These are phyloP conservation scores for Cyberlindnera americana DNA, from an alignment of 805 yeast genomes.

Conservation along the genomic window DNA sequence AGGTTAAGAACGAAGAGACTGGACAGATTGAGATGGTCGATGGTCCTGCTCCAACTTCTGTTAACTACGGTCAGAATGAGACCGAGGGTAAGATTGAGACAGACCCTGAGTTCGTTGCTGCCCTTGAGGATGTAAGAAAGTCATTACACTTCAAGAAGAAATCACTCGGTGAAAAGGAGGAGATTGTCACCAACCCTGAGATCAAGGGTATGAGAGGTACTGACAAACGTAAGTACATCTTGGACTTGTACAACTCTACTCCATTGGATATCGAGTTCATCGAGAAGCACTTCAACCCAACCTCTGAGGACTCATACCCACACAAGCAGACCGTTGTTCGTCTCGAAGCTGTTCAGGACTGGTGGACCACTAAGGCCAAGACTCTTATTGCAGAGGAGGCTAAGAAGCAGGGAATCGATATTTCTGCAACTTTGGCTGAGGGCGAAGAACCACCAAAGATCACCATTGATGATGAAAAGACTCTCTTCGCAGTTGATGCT, in stretches of 20 bases:
- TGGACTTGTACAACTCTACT: constrained; percentile 79
- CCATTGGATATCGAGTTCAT: constrained; percentile 81
- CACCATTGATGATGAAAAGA: constrained; percentile 45
- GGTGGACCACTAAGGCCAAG: constrained; percentile 74
- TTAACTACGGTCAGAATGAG: constrained; percentile 67
- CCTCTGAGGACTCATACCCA: constrained; percentile 55
- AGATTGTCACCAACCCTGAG: constrained; percentile 66
- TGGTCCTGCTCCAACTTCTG: constrained; percentile 29
- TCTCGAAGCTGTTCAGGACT: constrained; percentile 84
- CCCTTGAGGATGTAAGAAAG: constrained; percentile 60
- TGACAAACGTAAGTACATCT: constrained; percentile 78
- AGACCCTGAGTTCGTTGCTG: constrained; percentile 50
- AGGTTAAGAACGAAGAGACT: constrained; percentile 38
- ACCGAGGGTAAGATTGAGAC: constrained; percentile 47
- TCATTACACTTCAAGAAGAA: constrained; percentile 78
- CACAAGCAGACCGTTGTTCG: constrained; percentile 77
- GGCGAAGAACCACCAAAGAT: constrained; percentile 46
- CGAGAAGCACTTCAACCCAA: constrained; percentile 48
- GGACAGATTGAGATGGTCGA: constrained; percentile 35
- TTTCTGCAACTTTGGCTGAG: constrained; percentile 18
- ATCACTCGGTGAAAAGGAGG: constrained; percentile 40
- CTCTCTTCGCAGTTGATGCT: constrained; percentile 61
- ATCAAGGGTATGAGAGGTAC: constrained; percentile 83
- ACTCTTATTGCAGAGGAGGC: constrained; percentile 35
- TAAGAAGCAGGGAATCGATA: constrained; percentile 25